Evolutionary conservation across 1,284 basidiomycete species (phyloP), one percentile per base, ranked within the genome.

Genomic region (Moesziomyces globuligerus): DNA sequence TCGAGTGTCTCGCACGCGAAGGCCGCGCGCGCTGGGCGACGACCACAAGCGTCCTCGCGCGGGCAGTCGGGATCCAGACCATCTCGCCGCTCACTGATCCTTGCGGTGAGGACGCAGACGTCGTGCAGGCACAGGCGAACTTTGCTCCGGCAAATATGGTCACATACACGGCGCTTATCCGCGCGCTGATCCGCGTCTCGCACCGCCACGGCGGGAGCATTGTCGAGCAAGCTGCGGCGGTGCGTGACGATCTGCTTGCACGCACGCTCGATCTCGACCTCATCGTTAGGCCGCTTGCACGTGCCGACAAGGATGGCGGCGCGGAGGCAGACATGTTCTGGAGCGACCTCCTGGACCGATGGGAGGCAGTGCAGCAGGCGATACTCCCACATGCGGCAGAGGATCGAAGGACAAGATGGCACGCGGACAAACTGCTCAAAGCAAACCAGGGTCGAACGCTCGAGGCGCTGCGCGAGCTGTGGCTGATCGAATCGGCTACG

Each of bases 91-190:
- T 43, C 7, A 26, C 39, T 24, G 34, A 28, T 4, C 26, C 15
- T 9, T 20, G 25, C 6, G 49, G 29, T 15, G 11, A 17, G 15
- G 34, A 15, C 2, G 44, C 36, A n/a, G 37, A 38, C 5, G 10
- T 17, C 3, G 37, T 38, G 8, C 37, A 21, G 39, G 25, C n/a
- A 8, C 39, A 59, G 21, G 2, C 18, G 5, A 29, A 11, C 28
- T 61, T 72, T 36, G 48, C 60, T 15, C 21, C 47, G 8, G 70
- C 70, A 1, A 68, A 50, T 10, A 18, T 59, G 20, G 59, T 32
- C 4, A 72, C 70, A 4, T 72, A 72, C 23, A 68, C 70, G 1
- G 65, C 70, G 28, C 32, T 72, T 3, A 46, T 72, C 1, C 43
- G 40, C 9, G 51, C 70, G 4, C 49, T 72, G 3, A 21, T 68